phyloP scores from a whole-genome alignment of 352 stramenopile species.

The Globisporangium irregulare region DNA sequence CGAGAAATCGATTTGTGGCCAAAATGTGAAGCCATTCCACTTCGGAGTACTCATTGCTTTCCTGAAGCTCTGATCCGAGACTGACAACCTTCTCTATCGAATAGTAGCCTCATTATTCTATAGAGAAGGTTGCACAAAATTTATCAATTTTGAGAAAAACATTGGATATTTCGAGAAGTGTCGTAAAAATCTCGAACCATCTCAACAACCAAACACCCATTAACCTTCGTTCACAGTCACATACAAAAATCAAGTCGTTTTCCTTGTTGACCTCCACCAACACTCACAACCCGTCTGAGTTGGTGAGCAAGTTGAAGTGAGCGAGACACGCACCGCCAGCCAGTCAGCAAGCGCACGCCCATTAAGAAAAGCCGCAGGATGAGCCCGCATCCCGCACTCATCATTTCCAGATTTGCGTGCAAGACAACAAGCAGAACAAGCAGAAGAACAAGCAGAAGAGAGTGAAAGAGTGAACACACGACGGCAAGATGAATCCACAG shows the following conservation, averaged over 20 bases:
- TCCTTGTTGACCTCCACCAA: neutral
- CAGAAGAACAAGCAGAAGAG: neutral
- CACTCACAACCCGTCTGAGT: neutral
- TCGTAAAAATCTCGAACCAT: neutral
- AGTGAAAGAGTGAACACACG: constrained; percentile 17
- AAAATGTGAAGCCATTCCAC: neutral
- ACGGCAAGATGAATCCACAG: constrained; percentile 55
- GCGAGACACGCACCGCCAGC: neutral
- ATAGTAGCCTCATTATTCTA: neutral
- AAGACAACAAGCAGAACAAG: constrained; percentile 2
- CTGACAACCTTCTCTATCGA: neutral
- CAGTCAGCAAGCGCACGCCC: neutral
- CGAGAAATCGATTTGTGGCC: neutral
- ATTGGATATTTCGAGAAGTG: constrained; percentile 1
- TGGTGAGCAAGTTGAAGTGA: neutral
- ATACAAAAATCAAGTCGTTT: neutral
- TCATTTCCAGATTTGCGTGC: constrained; percentile 3
- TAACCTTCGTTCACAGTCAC: neutral
- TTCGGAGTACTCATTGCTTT: neutral
- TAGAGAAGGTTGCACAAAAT: neutral
- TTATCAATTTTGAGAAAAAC: neutral
- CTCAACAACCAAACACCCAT: neutral
- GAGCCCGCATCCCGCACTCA: neutral
- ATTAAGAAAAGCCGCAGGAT: neutral
- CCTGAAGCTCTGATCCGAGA: neutral